phyloP scores from a whole-genome alignment of 2,329 filamentous ascomycete genomes.

The Cladosporium sp. region DNA sequence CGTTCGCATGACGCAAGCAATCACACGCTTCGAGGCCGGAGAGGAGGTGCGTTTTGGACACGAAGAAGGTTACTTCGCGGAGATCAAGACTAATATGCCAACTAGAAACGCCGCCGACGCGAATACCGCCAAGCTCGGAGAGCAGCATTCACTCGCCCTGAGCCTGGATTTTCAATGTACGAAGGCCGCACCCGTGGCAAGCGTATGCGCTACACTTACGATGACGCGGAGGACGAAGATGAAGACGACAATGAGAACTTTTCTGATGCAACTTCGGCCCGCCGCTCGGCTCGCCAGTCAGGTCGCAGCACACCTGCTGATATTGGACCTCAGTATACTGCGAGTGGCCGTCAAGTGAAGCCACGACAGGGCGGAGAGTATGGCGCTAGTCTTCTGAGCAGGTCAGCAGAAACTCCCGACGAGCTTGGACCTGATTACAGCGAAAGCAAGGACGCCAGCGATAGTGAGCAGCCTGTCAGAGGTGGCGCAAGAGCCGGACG shows the following conservation, averaged over 20 bases:
- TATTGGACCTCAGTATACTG: slow-evolving; percentile 67
- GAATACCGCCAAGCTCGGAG: slow-evolving; percentile 87
- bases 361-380: slow-evolving; percentile 65
- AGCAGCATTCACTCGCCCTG: slow-evolving; percentile 82
- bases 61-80: not conserved
- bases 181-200: slow-evolving; percentile 96
- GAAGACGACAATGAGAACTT: slow-evolving; percentile 65
- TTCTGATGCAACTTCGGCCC: slow-evolving; percentile 67
- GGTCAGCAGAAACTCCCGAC: slow-evolving; percentile 47
- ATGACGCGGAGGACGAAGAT: slow-evolving; percentile 76
- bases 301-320: slow-evolving; percentile 71
- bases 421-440: slow-evolving; percentile 32
- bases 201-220: slow-evolving; percentile 94
- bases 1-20: slow-evolving; percentile 73
- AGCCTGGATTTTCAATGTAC: slow-evolving; percentile 88
- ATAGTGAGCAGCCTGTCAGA: slow-evolving; percentile 45
- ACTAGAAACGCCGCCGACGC: slow-evolving; percentile 83
- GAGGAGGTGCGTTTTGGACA: slow-evolving; percentile 62
- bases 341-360: slow-evolving; percentile 82
- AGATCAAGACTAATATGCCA: not conserved
- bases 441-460: slow-evolving; percentile 39
- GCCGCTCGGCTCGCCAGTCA: slow-evolving; percentile 63
- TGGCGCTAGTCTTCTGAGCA: slow-evolving; percentile 60
- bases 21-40: slow-evolving; percentile 88
- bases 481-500: slow-evolving; percentile 48